Conservation (phyloP, 345 rosid species). For the Gossypium raimondii region DNA sequence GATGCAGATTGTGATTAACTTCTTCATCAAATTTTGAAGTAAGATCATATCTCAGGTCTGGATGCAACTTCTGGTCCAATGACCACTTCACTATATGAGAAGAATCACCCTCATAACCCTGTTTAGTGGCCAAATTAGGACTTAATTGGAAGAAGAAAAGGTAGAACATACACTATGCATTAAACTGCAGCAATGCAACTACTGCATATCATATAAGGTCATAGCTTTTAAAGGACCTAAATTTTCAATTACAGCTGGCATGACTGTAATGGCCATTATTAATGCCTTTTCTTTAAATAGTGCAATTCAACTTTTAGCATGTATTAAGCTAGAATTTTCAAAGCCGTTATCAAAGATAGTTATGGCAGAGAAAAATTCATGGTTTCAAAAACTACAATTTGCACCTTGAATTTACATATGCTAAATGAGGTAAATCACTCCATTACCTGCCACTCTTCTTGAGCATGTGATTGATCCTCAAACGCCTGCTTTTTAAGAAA, state of each 20-base stretch:
- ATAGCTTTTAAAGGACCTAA: background rate
- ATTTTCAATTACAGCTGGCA: background rate
- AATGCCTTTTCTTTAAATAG: background rate
- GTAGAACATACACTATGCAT: background rate
- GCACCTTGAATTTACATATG: background rate
- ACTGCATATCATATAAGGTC: background rate
- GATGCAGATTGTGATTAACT: conserved; percentile 23
- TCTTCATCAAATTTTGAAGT: conserved; percentile 36
- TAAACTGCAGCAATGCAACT: background rate
- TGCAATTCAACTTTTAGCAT: background rate
- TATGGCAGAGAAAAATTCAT: conserved; percentile 2
- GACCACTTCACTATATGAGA: conserved; percentile 28
- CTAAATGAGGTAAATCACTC: background rate
- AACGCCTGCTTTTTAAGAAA: conserved; percentile 44
- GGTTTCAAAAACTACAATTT: conserved; percentile 7
- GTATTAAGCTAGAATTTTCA: background rate
- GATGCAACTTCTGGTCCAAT: conserved; percentile 35
- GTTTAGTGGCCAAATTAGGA: conserved; percentile 17
- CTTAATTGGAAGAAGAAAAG: background rate
- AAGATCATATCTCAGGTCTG: conserved; percentile 33
- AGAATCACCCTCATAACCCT: conserved; percentile 30
- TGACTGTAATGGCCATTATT: background rate
- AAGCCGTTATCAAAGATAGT: background rate
- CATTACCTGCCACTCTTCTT: conserved; percentile 56
- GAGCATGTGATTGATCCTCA: conserved; percentile 36